phyloP scores from a whole-genome alignment of 805 yeast species.

The Lipomyces lipofer region DNA sequence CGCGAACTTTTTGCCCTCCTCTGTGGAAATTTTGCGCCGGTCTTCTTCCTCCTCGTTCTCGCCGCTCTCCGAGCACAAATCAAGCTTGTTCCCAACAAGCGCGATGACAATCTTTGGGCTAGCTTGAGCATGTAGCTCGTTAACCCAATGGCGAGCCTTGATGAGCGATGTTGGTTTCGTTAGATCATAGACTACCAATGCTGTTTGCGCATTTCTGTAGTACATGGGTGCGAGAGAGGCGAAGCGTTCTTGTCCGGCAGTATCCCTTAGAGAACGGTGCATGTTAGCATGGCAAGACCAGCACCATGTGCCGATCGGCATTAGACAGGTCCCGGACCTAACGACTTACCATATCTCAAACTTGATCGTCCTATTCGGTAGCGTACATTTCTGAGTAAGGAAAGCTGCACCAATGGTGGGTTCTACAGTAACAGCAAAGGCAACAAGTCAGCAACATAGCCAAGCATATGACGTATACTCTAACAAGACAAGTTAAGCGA shows the following conservation, averaged over 20 bases:
- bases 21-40: conserved; percentile 71
- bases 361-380: conserved; percentile 82
- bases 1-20: conserved; percentile 85
- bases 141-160: conserved; percentile 98
- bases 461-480: too few relatives aligned
- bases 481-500: too few relatives aligned
- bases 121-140: conserved; percentile 93
- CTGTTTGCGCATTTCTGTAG: conserved; percentile 96
- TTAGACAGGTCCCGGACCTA: neutral
- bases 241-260: conserved; percentile 97
- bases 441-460: too few relatives aligned
- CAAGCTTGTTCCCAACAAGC: conserved; percentile 89
- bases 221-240: conserved; percentile 97
- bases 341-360: conserved; percentile 72
- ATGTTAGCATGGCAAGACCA: neutral
- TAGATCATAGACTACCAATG: conserved; percentile 90
- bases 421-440: conserved; percentile 52
- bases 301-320: neutral
- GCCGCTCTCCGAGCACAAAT: conserved; percentile 55
- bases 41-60: conserved; percentile 36
- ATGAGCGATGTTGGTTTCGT: conserved; percentile 93
- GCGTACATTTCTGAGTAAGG: conserved; percentile 86
- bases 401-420: conserved; percentile 99
- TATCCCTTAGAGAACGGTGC: conserved; percentile 51
- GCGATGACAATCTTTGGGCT: conserved; percentile 90